Evolutionary conservation across 106 monocot species (phyloP).

Genomic region (Dioscorea zingiberensis): DNA sequence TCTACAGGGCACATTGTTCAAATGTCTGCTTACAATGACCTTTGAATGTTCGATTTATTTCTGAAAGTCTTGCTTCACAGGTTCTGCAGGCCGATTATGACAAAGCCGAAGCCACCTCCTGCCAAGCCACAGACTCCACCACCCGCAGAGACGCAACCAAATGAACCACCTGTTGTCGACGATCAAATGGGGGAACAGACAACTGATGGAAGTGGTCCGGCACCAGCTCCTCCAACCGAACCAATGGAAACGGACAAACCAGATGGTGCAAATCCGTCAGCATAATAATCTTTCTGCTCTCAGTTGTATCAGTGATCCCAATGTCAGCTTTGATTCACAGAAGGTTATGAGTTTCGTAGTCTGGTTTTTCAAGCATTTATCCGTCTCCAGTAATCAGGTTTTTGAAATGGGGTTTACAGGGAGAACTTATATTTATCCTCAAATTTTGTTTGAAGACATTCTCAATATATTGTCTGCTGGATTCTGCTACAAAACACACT

Average conservation of each 20-base stretch:
- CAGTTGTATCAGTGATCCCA: too few species aligned
- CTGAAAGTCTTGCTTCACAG: constrained; percentile 20
- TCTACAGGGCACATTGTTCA: not conserved
- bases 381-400: too few species aligned
- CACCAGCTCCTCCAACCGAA: constrained; percentile 11
- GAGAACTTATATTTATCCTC: too few species aligned
- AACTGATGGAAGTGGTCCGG: constrained; percentile 3
- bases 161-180: constrained; percentile 11
- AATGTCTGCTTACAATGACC: not conserved
- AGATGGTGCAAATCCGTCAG: not conserved
- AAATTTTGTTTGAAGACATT: too few species aligned
- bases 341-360: too few species aligned
- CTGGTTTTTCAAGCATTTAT: too few species aligned
- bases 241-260: constrained; percentile 63
- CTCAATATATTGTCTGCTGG: too few species aligned
- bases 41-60: not conserved
- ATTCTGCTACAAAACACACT: too few species aligned
- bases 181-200: constrained; percentile 12
- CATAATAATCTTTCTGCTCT: too few species aligned
- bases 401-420: too few species aligned
- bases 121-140: constrained; percentile 73
- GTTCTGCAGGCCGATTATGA: constrained; percentile 90
- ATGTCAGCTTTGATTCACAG: too few species aligned
- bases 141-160: not conserved
- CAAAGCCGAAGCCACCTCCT: constrained; percentile 76